These are phyloP conservation scores for Talaromyces pinophilus DNA, from an alignment of 2,329 filamentous ascomycete species.

Conservation along the genomic window DNA sequence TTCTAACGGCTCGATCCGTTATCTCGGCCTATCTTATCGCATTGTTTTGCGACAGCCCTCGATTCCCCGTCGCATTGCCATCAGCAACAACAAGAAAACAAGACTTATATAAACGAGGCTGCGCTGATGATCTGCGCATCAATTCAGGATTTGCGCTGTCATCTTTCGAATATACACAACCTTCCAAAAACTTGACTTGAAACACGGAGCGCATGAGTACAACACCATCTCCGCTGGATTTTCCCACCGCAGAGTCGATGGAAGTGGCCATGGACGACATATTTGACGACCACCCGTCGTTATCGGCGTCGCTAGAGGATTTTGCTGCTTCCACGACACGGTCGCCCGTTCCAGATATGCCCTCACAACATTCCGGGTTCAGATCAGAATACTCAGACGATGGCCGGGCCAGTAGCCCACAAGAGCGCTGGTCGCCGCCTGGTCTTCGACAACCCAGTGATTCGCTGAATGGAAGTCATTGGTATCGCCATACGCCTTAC, in stretches of 20 bases:
- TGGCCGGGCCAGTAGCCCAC: constrained; percentile 33
- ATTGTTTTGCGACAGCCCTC: constrained; percentile 9
- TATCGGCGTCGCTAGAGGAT: constrained; percentile 63
- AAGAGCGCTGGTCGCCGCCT: constrained; percentile 65
- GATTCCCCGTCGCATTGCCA: constrained; percentile 4
- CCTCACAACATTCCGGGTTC: constrained; percentile 66
- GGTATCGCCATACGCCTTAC: constrained; percentile 56
- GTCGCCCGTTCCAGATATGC: constrained; percentile 56
- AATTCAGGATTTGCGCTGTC: neutral
- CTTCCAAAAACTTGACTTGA: constrained; percentile 5
- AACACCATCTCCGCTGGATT: constrained; percentile 28
- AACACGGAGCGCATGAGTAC: constrained; percentile 20
- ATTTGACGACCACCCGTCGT: constrained; percentile 61
- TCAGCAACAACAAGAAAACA: neutral
- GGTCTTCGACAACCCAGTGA: constrained; percentile 55
- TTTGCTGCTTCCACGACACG: constrained; percentile 58
- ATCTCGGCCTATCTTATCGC: constrained; percentile 9
- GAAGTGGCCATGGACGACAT: constrained; percentile 50
- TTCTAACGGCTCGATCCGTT: neutral
- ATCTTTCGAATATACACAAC: neutral
- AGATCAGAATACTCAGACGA: constrained; percentile 55
- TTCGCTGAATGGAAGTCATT: constrained; percentile 57
- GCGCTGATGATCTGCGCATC: constrained; percentile 12
- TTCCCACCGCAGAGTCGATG: constrained; percentile 41
- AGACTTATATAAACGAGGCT: neutral